A percentile compares a stretch with the other conserved stretches of the same genome.
These are phyloP conservation scores for Trypethelium eluteriae DNA, from an alignment of 495 filamentous ascomycete species.

Conservation along the genomic window DNA sequence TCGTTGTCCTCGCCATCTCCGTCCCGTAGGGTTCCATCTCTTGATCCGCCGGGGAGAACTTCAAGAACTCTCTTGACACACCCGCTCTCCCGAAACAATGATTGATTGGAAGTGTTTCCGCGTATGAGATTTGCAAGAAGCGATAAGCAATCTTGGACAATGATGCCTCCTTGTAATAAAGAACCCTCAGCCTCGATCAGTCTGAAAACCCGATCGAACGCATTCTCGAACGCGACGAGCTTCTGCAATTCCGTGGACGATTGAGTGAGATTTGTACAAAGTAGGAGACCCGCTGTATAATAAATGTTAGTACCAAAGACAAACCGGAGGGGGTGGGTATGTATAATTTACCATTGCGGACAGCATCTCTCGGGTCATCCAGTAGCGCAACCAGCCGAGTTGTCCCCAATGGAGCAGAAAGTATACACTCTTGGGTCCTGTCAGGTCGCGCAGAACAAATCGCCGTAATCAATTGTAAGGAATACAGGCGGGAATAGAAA, in stretches of 20 bases:
- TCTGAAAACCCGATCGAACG: conserved; percentile 76
- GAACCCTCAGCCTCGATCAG: conserved; percentile 78
- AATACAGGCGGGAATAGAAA: conserved; percentile 91
- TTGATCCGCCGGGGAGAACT: conserved; percentile 45
- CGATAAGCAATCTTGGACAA: conserved; percentile 90
- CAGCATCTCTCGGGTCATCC: conserved; percentile 77
- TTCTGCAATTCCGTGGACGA: conserved; percentile 81
- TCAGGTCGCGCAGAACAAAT: conserved; percentile 82
- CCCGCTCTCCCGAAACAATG: conserved; percentile 84
- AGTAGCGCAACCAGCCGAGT: conserved; percentile 75
- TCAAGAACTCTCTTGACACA: conserved; percentile 66
- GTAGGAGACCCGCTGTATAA: conserved; percentile 54
- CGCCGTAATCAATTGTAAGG: conserved; percentile 78
- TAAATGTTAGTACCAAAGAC: conserved; percentile 20
- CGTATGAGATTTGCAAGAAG: conserved; percentile 84
- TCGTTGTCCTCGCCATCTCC: conserved; percentile 46
- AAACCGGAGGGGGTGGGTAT: not conserved
- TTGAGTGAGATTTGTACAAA: conserved; percentile 62
- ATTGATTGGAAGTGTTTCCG: conserved; percentile 86
- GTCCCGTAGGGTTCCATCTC: conserved; percentile 32
- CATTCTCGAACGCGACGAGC: conserved; percentile 87
- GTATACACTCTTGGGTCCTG: conserved; percentile 90
- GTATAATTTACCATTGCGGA: conserved; percentile 65
- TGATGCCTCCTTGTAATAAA: conserved; percentile 75
- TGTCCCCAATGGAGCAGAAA: conserved; percentile 79